A percentile compares a stretch with the other conserved stretches of the same genome.
These are phyloP conservation scores for Linnemannia zychae DNA, from an alignment of 192 early-diverging fungal species.

Conservation along the genomic window DNA sequence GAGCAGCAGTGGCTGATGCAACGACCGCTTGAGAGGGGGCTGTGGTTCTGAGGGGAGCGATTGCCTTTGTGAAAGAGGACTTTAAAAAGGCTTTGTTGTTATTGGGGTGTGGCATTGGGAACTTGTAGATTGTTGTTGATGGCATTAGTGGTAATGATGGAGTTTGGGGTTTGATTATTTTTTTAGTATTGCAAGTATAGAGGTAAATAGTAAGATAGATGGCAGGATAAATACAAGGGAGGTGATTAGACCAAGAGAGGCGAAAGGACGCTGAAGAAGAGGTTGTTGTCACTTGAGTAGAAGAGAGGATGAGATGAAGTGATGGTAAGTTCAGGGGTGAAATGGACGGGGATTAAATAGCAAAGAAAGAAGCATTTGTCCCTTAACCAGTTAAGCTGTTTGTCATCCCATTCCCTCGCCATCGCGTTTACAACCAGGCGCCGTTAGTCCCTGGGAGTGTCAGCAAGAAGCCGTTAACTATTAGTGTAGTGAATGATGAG, in stretches of 20 bases:
- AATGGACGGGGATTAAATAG: not conserved
- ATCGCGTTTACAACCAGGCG: not conserved
- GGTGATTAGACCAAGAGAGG: not conserved
- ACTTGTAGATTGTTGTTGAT: not conserved
- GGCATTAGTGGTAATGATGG: not conserved
- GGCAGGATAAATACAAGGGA: not conserved
- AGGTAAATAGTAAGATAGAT: not conserved
- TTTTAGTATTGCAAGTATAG: not conserved
- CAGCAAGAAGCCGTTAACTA: too few relatives aligned
- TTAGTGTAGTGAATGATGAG: not conserved
- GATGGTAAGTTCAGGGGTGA: not conserved
- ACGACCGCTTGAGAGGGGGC: not conserved
- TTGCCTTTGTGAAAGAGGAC: slow-evolving; percentile 33
- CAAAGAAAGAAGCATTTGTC: not conserved
- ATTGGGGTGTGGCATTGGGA: not conserved
- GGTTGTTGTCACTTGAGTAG: not conserved
- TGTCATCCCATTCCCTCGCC: not conserved
- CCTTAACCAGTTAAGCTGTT: not conserved
- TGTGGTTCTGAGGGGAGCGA: slow-evolving; percentile 16
- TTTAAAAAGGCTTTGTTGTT: slow-evolving; percentile 9
- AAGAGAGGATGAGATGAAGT: not conserved
- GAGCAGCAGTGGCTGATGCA: not conserved
- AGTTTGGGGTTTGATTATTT: not conserved
- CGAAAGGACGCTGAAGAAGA: not conserved
- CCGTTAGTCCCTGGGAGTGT: not conserved